Percentiles rank a stretch among this genome's conserved stretches.
These are phyloP conservation scores for Heritiera littoralis DNA, from an alignment of 345 rosid species.

Conservation along the genomic window DNA sequence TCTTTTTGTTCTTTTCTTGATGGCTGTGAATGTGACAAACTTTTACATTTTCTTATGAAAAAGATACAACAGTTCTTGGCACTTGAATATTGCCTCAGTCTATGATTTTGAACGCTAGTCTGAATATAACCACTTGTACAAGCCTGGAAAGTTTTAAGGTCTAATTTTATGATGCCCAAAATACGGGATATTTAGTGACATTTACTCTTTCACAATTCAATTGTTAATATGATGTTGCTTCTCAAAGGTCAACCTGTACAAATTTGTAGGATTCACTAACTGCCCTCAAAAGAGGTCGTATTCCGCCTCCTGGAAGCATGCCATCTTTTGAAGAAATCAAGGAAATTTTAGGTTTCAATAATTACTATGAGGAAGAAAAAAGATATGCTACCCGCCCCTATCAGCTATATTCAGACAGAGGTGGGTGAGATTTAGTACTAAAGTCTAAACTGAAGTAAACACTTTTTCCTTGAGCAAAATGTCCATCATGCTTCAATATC, in stretches of 20 bases:
- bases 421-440: conserved; percentile 39
- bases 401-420: conserved; percentile 45
- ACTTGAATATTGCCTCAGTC: neutral
- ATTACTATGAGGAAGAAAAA: conserved; percentile 77
- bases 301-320: conserved; percentile 94
- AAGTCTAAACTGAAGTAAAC: neutral
- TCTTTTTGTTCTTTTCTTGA: neutral
- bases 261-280: conserved; percentile 62
- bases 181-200: neutral
- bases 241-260: neutral
- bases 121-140: too few relatives aligned
- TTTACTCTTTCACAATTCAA: neutral
- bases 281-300: conserved; percentile 84
- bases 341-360: conserved; percentile 70
- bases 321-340: conserved; percentile 74
- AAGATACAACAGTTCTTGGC: neutral
- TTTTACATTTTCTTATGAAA: neutral
- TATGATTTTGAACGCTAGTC: too few relatives aligned
- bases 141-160: too few relatives aligned
- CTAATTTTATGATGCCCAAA: neutral
- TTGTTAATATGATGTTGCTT: neutral
- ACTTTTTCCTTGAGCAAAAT: neutral
- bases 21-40: neutral
- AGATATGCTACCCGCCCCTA: conserved; percentile 47
- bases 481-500: neutral